Conservation (phyloP, 148 eudicot species). For the Spergularia bocconei region DNA sequence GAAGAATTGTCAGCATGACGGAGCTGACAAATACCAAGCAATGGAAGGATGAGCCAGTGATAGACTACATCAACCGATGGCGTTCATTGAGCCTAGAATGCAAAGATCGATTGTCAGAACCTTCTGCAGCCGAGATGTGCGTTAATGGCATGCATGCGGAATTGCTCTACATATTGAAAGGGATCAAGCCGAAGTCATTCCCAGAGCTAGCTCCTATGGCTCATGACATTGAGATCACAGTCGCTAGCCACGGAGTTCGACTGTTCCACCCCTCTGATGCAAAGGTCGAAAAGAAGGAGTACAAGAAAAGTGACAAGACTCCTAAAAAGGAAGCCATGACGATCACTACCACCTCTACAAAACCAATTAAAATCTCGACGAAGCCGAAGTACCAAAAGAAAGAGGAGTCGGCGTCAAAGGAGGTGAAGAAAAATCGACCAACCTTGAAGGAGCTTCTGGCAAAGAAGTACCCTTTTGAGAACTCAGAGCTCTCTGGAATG, state of each 20-base stretch:
- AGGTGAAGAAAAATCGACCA: no score
- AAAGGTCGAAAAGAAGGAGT: no score
- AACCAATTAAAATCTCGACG: not conserved
- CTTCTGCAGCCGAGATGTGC: not conserved
- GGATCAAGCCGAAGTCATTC: no score
- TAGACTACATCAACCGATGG: not conserved
- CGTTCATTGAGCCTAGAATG: not conserved
- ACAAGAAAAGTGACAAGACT: not conserved
- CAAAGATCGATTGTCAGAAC: not conserved
- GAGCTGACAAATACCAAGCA: not conserved
- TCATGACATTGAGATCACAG: no score
- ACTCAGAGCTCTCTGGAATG: not conserved
- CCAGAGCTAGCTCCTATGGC: no score
- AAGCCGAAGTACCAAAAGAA: no score
- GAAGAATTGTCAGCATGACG: not conserved
- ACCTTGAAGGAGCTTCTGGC: no score
- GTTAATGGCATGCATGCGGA: not conserved
- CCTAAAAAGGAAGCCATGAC: not conserved
- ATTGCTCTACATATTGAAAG: no score
- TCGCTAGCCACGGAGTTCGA: no score
- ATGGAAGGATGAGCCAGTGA: not conserved
- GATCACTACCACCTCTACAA: not conserved
- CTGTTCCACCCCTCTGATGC: no score
- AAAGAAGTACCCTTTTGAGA: not conserved
- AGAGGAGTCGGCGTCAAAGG: no score